phyloP scores from a whole-genome alignment of 2,329 filamentous ascomycete genomes.

The Penicillium occitanis region DNA sequence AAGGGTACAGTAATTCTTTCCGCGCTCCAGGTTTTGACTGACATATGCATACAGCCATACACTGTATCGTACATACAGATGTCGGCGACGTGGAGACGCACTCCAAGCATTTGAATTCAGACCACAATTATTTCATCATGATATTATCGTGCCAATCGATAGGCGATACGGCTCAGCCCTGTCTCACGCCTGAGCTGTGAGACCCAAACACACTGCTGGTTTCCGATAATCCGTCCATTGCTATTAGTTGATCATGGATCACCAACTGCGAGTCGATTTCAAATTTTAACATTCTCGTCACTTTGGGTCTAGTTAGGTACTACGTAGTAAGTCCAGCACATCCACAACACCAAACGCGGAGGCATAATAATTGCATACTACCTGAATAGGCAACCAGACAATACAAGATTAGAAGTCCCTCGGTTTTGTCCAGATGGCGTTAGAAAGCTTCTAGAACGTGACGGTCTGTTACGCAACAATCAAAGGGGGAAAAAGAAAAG shows the following conservation, averaged over 20 bases:
- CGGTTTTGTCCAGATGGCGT: not conserved
- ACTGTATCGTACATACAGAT: not conserved
- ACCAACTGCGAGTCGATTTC: not conserved
- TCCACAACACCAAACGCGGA: not conserved
- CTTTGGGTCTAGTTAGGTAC: not conserved
- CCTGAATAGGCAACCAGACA: not conserved
- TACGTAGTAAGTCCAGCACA: not conserved
- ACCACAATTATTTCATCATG: not conserved
- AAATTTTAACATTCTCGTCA: not conserved
- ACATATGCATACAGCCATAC: not conserved
- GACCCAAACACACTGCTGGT: not conserved
- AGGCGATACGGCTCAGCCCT: constrained; percentile 6
- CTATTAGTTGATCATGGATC: not conserved
- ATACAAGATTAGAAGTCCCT: not conserved
- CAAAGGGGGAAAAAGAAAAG: not conserved
- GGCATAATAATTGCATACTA: not conserved
- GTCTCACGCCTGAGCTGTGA: not conserved
- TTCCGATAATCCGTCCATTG: not conserved
- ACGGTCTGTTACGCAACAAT: not conserved
- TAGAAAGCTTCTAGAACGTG: not conserved
- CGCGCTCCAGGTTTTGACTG: not conserved
- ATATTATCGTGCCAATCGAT: not conserved
- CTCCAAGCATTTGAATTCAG: not conserved
- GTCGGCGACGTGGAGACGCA: not conserved
- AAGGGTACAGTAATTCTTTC: not conserved